Base-by-base conservation (phyloP, 306 rosid genomes). In the Cicer judaicum region DNA sequence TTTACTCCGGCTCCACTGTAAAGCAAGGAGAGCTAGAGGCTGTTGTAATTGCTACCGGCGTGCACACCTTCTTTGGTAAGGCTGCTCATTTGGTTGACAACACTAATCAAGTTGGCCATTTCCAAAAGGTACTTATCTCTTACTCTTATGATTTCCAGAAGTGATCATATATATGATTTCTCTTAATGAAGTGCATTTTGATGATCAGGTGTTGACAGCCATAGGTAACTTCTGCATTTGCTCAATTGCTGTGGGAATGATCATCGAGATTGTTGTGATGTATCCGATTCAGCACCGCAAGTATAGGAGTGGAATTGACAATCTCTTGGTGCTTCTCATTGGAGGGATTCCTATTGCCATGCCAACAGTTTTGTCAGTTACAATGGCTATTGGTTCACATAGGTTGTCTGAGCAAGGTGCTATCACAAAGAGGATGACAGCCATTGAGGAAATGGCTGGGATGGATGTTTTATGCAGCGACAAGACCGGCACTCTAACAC, bases 351-450 rank as follows among this genome's bases (percentile, higher is more conserved):
- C 97, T 5, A 93, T 93, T 74, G 98, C 98, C 64, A 90, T 93
- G 97, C 98, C 97, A 14, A 93, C 98, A 0, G 97, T 93, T 8
- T 84, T 93, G 84, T 93, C 96, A 0, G 98, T 93, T 13, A 93
- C 97, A n/a, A 93, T 93, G 98, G 98, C 97, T 50, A 93, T 93
- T 79, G 98, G 97, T 64, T 93, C 98, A 41, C 98, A 91, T 74
- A 81, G 90, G 39, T 74, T 93, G 13, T 91, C 98, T 0, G 77
- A 89, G 49, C 96, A 93, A 79, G 98, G 98, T 50, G 98, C 98
- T 19, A 93, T 93, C 80, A 93, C 98, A 10, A 93, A 93, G 89
- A 88, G 98, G 64, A 93, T 93, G 98, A 93, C 98, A 6, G 97
- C 98, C 79, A 93, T 93, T 71, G 98, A 93, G 80, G 98, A 93